These are phyloP conservation scores for Debaryomyces coudertii DNA, from an alignment of 1,139 yeast species.

Conservation along the genomic window DNA sequence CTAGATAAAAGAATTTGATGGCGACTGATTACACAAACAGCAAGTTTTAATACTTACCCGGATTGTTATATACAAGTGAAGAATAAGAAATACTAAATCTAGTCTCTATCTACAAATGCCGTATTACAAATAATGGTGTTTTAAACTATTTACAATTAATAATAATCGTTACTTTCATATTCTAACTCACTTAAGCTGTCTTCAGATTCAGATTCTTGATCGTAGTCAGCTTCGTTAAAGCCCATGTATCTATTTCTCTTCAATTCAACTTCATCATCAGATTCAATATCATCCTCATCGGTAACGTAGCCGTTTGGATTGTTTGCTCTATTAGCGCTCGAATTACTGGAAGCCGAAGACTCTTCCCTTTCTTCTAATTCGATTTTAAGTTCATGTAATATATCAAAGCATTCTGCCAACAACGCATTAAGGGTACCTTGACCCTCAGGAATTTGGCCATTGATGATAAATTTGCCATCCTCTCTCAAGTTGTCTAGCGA, in stretches of 20 bases:
- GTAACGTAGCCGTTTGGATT: constrained; percentile 19
- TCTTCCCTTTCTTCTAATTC: constrained; percentile 77
- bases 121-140: background rate
- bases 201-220: constrained; percentile 41
- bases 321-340: constrained; percentile 18
- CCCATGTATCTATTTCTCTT: constrained; percentile 49
- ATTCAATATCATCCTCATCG: constrained; percentile 32
- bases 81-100: background rate
- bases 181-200: constrained; percentile 33
- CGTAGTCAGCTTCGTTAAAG: constrained; percentile 53
- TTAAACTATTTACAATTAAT: constrained; percentile 23
- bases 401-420: constrained; percentile 92
- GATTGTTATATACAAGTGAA: background rate
- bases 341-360: constrained; percentile 22
- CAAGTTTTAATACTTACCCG: constrained; percentile 6
- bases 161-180: constrained; percentile 51
- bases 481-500: constrained; percentile 81
- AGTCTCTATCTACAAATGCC: background rate
- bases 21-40: constrained; percentile 7
- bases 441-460: constrained; percentile 91
- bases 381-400: constrained; percentile 83
- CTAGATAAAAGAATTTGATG: constrained; percentile 7
- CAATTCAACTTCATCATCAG: constrained; percentile 49
- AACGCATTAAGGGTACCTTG: constrained; percentile 92
- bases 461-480: constrained; percentile 90